Percentiles rank a stretch among this genome's conserved stretches.
phyloP scores from a whole-genome alignment of 148 eudicot genomes.

The Heliamphora exappendiculata region DNA sequence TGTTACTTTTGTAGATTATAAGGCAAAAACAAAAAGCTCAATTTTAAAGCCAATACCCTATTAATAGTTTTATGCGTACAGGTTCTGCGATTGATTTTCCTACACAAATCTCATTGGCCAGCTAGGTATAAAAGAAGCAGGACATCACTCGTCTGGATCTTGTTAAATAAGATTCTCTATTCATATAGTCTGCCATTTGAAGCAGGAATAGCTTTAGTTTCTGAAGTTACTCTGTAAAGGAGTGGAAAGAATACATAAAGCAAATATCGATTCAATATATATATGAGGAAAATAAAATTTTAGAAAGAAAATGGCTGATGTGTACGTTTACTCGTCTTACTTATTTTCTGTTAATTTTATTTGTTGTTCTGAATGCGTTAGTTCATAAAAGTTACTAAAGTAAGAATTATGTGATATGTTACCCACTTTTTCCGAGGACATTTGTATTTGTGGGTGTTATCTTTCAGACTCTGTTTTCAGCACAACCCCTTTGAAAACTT shows the following conservation, averaged over 20 bases:
- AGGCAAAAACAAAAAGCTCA: too few relatives aligned
- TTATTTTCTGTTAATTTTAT: constrained; percentile 15
- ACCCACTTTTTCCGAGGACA: neutral
- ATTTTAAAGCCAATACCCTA: too few relatives aligned
- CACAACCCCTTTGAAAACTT: too few relatives aligned
- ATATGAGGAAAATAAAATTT: neutral
- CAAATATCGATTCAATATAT: constrained; percentile 10
- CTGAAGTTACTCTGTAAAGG: constrained; percentile 22
- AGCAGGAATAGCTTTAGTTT: constrained; percentile 10
- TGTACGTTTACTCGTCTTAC: constrained; percentile 12
- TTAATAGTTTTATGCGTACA: constrained; percentile 6
- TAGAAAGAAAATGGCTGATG: constrained; percentile 15
- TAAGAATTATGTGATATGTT: neutral
- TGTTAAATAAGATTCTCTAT: constrained; percentile 9
- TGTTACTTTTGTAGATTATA: too few relatives aligned
- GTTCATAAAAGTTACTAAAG: constrained; percentile 1
- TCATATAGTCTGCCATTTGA: neutral
- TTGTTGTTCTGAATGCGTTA: constrained; percentile 12
- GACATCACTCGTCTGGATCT: neutral
- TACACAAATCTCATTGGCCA: neutral
- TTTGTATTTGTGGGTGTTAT: too few relatives aligned
- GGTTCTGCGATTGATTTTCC: constrained; percentile 11
- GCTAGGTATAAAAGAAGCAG: constrained; percentile 2
- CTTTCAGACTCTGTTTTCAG: too few relatives aligned
- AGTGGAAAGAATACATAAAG: constrained; percentile 5